Base-by-base conservation (phyloP, 2,329 filamentous ascomycete genomes). In the Dactylellina cionopaga region DNA sequence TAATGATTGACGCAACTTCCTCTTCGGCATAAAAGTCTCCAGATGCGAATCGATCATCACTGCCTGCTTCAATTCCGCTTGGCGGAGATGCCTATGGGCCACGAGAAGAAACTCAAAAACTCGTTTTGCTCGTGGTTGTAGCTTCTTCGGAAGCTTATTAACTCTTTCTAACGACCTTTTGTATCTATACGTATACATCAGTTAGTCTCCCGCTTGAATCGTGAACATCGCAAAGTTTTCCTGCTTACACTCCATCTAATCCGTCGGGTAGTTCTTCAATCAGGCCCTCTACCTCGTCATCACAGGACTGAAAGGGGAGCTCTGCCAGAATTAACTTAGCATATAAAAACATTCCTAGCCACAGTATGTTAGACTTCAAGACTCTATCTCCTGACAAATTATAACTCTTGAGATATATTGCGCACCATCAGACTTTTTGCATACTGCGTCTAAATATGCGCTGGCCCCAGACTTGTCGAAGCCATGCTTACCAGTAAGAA, bases 301-400 rank as follows among this genome's bases (percentile, higher is more conserved):
- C 19, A 15, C 11, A 24, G 4, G 22, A 19, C 19, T n/a, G 11
- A 11, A 43, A 24, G 5, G 19, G n/a, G 6, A 58, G 22, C 3
- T 58, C 54, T 9, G 2, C 10, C 19, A 58, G 5, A 58, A 58
- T 17, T 11, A 58, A 24, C 15, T 19, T 58, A 6, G 54, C 54
- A 15, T 58, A 58, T 5, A 58, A 13, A 15, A 58, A 58, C 35
- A 58, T 58, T 44, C 54, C 54, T 58, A 56, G 4, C 3, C 10
- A 9, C 19, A 35, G 15, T 22, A 27, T 5, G 4, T 22, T 54
- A 37, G 6, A 11, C 27, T 24, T 7, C 6, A 35, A 35, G 2
- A 37, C 6, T 10, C 2, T 3, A 37, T 19, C 31, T 15, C 2
- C 13, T 1, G 9, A 54, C 5, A n/a, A n/a, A n/a, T n/a, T n/a